These are phyloP conservation scores for Cutaneotrichosporon sp. DNA, from an alignment of 1,284 basidiomycete genomes.

Conservation along the genomic window DNA sequence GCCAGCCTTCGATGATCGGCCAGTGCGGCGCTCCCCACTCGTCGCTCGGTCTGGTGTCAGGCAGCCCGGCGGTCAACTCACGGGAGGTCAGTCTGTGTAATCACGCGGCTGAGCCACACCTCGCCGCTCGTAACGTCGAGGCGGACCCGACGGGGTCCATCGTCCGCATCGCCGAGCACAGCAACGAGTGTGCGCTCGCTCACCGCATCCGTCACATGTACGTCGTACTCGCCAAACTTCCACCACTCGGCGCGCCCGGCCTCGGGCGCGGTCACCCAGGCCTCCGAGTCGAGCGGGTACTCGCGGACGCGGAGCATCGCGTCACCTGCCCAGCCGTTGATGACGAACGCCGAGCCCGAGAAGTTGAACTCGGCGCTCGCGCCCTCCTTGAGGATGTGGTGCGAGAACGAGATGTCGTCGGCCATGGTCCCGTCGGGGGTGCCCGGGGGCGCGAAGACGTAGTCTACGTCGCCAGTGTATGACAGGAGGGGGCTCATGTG, in stretches of 20 bases:
- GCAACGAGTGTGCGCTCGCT: conserved; percentile 2
- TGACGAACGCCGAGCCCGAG: background rate
- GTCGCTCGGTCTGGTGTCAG: conserved; percentile 3
- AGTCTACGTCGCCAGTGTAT: background rate
- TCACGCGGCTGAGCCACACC: background rate
- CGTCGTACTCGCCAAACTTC: no score
- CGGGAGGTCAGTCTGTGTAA: background rate
- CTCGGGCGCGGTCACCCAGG: background rate
- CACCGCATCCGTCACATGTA: background rate
- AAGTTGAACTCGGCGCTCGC: background rate
- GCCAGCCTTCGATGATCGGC: conserved; percentile 1
- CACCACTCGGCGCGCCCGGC: background rate
- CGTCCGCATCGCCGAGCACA: background rate
- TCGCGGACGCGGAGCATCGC: background rate
- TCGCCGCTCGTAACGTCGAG: background rate
- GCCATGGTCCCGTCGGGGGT: background rate
- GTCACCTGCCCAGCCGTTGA: background rate
- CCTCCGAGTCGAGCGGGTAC: background rate
- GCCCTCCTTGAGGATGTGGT: background rate
- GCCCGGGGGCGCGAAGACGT: background rate
- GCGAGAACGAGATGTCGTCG: background rate
- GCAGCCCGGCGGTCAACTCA: background rate
- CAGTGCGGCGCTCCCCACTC: conserved; percentile 9
- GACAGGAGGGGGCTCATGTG: conserved; percentile 4
- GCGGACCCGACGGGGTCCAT: background rate